Conservation (phyloP, 148 eudicot species). For the Spergularia marina region DNA sequence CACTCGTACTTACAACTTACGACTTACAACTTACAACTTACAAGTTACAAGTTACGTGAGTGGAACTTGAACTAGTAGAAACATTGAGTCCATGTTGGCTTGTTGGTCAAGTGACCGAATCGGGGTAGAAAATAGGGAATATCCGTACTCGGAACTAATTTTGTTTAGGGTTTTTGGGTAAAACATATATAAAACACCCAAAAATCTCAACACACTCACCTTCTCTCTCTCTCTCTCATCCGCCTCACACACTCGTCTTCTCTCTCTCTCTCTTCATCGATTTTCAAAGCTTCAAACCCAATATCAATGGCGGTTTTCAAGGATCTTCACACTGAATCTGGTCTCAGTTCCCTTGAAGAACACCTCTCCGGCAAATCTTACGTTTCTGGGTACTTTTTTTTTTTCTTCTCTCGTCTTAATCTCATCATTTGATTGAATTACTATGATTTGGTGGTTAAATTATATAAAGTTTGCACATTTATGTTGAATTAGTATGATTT, state of each 20-base stretch:
- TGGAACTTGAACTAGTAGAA: too few species aligned
- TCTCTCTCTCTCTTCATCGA: background rate
- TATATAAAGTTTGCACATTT: slow-evolving; percentile 1
- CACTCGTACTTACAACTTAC: too few species aligned
- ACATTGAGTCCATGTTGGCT: too few species aligned
- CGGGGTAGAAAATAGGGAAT: too few species aligned
- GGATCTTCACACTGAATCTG: slow-evolving; percentile 79
- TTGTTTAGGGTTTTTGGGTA: slow-evolving; percentile 15
- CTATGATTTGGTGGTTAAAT: too few species aligned
- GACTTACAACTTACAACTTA: too few species aligned
- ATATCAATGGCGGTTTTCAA: slow-evolving; percentile 60
- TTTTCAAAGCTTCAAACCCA: background rate
- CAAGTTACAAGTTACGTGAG: too few species aligned
- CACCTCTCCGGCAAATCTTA: slow-evolving; percentile 63
- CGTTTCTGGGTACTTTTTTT: slow-evolving; percentile 59
- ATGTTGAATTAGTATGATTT: background rate
- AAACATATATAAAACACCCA: background rate
- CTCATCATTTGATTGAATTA: too few species aligned
- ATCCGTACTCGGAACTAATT: too few species aligned
- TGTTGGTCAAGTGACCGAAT: too few species aligned
- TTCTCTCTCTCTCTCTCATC: background rate
- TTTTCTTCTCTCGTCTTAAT: background rate
- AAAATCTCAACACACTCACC: background rate
- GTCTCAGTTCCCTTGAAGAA: slow-evolving; percentile 63
- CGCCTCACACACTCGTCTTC: background rate